Base-by-base conservation (phyloP, 495 filamentous ascomycete species). In the Penicillium canariense region DNA sequence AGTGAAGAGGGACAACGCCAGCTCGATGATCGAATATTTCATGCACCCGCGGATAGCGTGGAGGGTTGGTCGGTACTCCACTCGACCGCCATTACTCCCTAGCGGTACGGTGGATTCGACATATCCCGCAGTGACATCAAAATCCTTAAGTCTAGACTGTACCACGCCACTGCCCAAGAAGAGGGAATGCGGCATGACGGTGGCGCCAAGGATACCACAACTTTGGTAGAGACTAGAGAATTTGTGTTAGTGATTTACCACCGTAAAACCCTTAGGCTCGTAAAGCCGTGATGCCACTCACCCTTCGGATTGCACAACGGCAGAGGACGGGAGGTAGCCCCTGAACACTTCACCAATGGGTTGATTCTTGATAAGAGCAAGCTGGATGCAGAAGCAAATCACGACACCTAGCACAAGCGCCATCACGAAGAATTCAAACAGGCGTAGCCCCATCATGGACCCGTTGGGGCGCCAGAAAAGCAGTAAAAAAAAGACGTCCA, bases 151-250 rank as follows among this genome's bases (percentile, higher is more conserved):
- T 8, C 91, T 86, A 9, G 88, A 75, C 68, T 96, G 89, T 0
- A 96, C 89, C 42, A 96, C 86, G 10, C 90, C 91, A 42, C 86
- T 90, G n/a, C 91, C 91, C 6, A 96, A 80, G 61, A 91, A 96
- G 26, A 96, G 79, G 44, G 86, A 89, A 68, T 96, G 91, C 4
- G 91, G 91, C 91, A 96, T 96, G 20, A 96, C 90, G 2, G 91
- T 96, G 14, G 91, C 91, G 20, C 91, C 91, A 10, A 96, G 80
- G 58, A 96, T 96, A 52, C 91, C 91, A 63, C 91, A 96, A 49
- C 89, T 87, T 70, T 94, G 89, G 72, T 93, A 96, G 12, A 96
- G 69, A 26, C 89, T 89, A 58, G 27, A 9, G 55, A 65, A 46
- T 54, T 38, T 28, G 54, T 26, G 56, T 53, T 38, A 53, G 40